These are phyloP conservation scores for Gracilaria gracilis DNA, from an alignment of 23 red algal species.

Conservation along the genomic window DNA sequence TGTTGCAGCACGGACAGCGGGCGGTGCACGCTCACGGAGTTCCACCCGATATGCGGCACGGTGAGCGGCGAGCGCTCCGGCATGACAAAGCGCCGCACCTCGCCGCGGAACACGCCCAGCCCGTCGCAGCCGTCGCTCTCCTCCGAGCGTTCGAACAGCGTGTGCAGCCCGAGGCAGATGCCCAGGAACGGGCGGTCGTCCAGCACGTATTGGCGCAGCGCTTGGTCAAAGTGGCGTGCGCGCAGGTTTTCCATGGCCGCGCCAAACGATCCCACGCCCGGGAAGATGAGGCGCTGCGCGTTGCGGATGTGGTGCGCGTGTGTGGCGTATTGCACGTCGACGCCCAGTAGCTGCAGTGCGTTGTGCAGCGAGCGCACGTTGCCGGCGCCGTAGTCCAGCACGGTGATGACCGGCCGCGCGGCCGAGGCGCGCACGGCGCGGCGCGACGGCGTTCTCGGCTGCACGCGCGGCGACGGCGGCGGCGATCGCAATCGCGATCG, in stretches of 20 bases:
- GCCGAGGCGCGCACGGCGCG: not conserved
- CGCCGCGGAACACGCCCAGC: conserved; percentile 70
- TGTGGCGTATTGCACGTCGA: conserved; percentile 44
- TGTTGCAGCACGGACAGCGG: not conserved
- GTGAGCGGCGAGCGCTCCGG: not conserved
- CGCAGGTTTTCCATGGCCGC: conserved; percentile 79
- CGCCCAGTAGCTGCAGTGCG: conserved; percentile 55
- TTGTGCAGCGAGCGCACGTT: conserved; percentile 86
- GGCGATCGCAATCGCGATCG: not conserved
- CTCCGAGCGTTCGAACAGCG: conserved; percentile 72
- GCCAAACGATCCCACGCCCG: conserved; percentile 87
- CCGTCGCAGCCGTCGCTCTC: conserved; percentile 61
- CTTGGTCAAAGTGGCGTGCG: conserved; percentile 28
- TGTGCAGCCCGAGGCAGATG: conserved; percentile 87
- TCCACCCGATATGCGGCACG: conserved; percentile 87
- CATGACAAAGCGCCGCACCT: conserved; percentile 53
- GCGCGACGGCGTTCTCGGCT: not conserved
- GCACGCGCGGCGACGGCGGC: not conserved
- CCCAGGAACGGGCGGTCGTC: conserved; percentile 72
- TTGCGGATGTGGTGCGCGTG: conserved; percentile 41
- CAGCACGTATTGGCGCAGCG: conserved; percentile 50
- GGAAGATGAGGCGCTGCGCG: conserved; percentile 74
- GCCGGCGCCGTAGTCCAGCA: conserved; percentile 86
- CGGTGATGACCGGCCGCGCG: conserved; percentile 54
- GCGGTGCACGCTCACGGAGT: conserved; percentile 20